phyloP scores from a whole-genome alignment of 1,284 basidiomycete genomes.

The Malassezia caprae region DNA sequence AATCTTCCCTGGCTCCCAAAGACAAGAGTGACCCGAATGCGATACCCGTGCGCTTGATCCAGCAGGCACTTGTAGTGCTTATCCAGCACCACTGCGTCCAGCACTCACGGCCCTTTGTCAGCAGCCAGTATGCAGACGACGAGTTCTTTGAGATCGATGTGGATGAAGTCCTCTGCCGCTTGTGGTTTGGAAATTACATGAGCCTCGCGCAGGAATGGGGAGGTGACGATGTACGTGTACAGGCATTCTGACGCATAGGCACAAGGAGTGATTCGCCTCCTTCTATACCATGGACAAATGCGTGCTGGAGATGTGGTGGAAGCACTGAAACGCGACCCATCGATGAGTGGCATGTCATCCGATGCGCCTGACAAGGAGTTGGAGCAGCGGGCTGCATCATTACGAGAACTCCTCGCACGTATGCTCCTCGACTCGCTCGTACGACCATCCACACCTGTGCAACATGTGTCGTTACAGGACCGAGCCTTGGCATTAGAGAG shows the following conservation, averaged over 20 bases:
- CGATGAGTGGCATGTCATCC: background rate
- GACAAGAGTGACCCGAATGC: slow-evolving; percentile 48
- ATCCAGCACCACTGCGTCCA: slow-evolving; percentile 69
- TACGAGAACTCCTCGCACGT: background rate
- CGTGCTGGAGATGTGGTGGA: slow-evolving; percentile 62
- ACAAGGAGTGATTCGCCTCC: slow-evolving; percentile 47
- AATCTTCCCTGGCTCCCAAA: background rate
- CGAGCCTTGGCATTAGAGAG: slow-evolving; percentile 40
- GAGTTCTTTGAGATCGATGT: slow-evolving; percentile 50
- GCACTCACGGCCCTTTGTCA: slow-evolving; percentile 26
- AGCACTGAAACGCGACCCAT: background rate
- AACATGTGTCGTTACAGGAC: slow-evolving; percentile 49
- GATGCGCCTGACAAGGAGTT: background rate
- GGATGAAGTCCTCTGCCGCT: slow-evolving; percentile 44
- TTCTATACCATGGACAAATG: slow-evolving; percentile 78
- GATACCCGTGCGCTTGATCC: slow-evolving; percentile 58
- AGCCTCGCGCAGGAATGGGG: slow-evolving; percentile 67
- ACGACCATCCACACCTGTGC: slow-evolving; percentile 30
- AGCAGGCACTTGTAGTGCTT: slow-evolving; percentile 67
- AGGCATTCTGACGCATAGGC: slow-evolving; percentile 52
- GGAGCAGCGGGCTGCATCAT: background rate
- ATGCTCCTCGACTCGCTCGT: slow-evolving; percentile 17
- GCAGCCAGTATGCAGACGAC: slow-evolving; percentile 22
- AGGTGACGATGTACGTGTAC: slow-evolving; percentile 56
- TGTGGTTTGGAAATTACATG: slow-evolving; percentile 54